These are phyloP conservation scores for Puya raimondii DNA, from an alignment of 176 grass and related monocot species.

Conservation along the genomic window DNA sequence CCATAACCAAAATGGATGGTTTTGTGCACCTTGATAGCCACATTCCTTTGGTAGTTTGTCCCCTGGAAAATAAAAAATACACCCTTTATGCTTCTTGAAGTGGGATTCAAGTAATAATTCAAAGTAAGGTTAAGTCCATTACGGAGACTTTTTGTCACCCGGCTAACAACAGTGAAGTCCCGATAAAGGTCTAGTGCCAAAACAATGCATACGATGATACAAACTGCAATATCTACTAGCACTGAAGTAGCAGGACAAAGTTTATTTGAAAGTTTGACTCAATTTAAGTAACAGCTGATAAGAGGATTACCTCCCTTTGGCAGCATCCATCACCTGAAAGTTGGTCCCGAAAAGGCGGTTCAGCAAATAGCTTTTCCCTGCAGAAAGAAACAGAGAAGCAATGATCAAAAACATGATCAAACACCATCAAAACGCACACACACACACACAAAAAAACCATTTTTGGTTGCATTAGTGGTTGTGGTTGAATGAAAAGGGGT, in stretches of 20 bases:
- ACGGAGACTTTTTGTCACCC: no score
- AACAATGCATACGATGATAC: no score
- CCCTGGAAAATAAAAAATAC: constrained; percentile 14
- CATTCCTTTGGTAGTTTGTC: constrained; percentile 30
- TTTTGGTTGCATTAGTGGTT: no score
- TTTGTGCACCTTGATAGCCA: constrained; percentile 25
- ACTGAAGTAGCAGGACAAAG: no score
- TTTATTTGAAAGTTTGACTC: not conserved
- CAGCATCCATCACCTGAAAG: constrained; percentile 22
- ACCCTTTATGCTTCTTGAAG: not conserved
- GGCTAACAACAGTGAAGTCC: no score
- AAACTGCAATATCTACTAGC: no score
- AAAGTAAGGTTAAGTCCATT: no score
- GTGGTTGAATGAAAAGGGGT: no score
- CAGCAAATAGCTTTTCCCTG: constrained; percentile 33
- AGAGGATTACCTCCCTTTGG: constrained; percentile 22
- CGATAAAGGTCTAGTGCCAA: no score
- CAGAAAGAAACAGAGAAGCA: not conserved
- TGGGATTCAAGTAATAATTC: not conserved
- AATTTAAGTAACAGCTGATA: not conserved
- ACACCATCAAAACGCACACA: no score
- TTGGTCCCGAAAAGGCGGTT: constrained; percentile 27
- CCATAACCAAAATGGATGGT: constrained; percentile 29
- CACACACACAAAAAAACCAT: no score
- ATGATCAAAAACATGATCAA: no score